Evolutionary conservation across 2,329 filamentous ascomycete genomes (phyloP).

Genomic region (Fusarium anguioides): DNA sequence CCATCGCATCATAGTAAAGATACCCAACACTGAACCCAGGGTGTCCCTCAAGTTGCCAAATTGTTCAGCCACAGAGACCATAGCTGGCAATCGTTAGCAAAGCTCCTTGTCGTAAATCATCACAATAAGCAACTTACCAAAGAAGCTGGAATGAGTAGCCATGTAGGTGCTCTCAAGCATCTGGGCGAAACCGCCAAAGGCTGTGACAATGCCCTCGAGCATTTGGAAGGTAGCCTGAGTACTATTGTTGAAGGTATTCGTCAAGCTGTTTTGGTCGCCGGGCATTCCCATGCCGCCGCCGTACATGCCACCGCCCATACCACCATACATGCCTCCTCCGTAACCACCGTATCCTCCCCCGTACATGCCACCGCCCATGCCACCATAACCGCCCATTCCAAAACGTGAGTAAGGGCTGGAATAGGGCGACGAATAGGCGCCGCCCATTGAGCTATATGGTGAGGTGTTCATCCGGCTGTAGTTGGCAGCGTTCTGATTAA

Average conservation of each 20-base stretch:
- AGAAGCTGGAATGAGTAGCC: constrained; percentile 99
- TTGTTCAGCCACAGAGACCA: constrained; percentile 98
- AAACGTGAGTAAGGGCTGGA: constrained; percentile 60
- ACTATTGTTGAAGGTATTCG: constrained; percentile 93
- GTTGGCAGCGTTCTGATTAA: constrained; percentile 88
- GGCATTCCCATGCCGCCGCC: constrained; percentile 63
- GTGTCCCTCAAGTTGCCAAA: constrained; percentile 94
- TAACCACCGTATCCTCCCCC: constrained; percentile 53
- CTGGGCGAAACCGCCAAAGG: constrained; percentile 97
- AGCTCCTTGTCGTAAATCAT: background rate
- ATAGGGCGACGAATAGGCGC: constrained; percentile 56
- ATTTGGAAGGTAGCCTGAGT: constrained; percentile 98
- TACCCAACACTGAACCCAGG: constrained; percentile 90
- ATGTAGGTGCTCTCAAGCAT: constrained; percentile 99
- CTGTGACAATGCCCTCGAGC: constrained; percentile 95
- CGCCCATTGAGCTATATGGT: constrained; percentile 60
- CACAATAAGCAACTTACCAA: constrained; percentile 70
- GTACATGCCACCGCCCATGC: constrained; percentile 38
- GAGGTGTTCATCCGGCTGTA: constrained; percentile 75
- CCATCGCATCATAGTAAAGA: constrained; percentile 97
- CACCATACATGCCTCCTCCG: constrained; percentile 56
- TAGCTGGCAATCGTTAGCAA: constrained; percentile 67
- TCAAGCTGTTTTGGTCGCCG: constrained; percentile 92
- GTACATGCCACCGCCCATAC: constrained; percentile 55
- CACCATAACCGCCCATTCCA: constrained; percentile 30